Evolutionary conservation across 305 asterid species (phyloP), one percentile per base, ranked within the genome.

Genomic region (Fraxinus velutina): DNA sequence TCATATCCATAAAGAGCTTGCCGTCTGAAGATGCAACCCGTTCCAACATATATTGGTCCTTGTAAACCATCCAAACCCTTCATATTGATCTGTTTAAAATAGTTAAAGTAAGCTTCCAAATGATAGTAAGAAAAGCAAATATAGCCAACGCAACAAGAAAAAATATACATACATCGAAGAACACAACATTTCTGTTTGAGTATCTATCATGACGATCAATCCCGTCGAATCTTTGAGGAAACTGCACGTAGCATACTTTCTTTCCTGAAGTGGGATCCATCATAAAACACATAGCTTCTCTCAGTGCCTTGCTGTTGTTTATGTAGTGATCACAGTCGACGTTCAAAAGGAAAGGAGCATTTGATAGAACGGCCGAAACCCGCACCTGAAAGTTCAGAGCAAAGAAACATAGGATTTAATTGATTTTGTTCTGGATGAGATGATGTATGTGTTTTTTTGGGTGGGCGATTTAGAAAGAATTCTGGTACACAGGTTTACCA

Each of bases 281-380:
- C 93, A 94, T 83, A 90, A 94, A 90, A 81, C 98, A 94, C 98
- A 94, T 94, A 37, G 98, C 91, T 88, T 94, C 98, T 86, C 97
- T 88, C 81, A 94, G 79, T 9, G 98, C 98, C 88, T 91, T 94
- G 91, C 97, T 87, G 86, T 94, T 94, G 86, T 94, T 94, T 85
- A 94, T 93, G 89, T 94, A 94, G 87, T 94, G 98, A 85, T 94
- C 98, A 72, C 98, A 94, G 84, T 94, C 98, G 24, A 94, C 97
- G 34, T 94, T 94, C 34, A 94, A 88, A 79, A 93, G 86, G 88
- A 82, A 94, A 70, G 98, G 96, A 82, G 98, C 98, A 78, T 94
- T 94, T 39, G 98, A 93, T 29, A 93, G 87, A 77, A 94, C 96
- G 66, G 94, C 97, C 8, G 98, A 94, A 79, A 94, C 97, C 78